Evolutionary conservation across 164 flowering plant species (phyloP).

Genomic region (Akebia trifoliata): DNA sequence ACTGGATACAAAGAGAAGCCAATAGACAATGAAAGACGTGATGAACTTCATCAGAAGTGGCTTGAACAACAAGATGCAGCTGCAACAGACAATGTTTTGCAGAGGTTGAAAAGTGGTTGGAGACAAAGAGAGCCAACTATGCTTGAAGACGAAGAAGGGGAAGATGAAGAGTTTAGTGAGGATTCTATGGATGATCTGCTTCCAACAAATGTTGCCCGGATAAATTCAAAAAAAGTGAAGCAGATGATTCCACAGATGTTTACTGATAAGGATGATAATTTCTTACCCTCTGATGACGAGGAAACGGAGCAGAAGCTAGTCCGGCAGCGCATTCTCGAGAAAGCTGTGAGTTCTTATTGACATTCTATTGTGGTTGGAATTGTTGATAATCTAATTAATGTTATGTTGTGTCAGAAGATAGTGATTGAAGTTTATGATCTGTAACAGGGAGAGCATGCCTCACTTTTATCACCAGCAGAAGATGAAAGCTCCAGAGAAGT

Average conservation of each 20-base stretch:
- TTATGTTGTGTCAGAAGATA: background rate
- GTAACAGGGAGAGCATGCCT: slow-evolving; percentile 43
- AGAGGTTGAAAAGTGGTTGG: slow-evolving; percentile 50
- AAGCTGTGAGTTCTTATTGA: slow-evolving; percentile 49
- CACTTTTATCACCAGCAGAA: slow-evolving; percentile 50
- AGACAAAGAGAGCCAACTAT: slow-evolving; percentile 29
- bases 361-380: background rate
- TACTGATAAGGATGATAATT: slow-evolving; percentile 61
- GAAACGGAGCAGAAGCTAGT: slow-evolving; percentile 49
- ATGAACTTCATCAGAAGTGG: slow-evolving; percentile 87
- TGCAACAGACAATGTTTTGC: slow-evolving; percentile 75
- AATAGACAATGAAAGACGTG: slow-evolving; percentile 63
- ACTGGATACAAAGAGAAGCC: slow-evolving; percentile 55
- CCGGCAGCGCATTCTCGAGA: slow-evolving; percentile 40
- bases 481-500: slow-evolving; percentile 76
- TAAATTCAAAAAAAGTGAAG: slow-evolving; percentile 47
- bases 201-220: slow-evolving; percentile 26
- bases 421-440: slow-evolving; percentile 5
- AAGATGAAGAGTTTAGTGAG: slow-evolving; percentile 26
- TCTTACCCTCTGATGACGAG: slow-evolving; percentile 79
- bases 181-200: slow-evolving; percentile 27
- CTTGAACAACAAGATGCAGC: slow-evolving; percentile 89
- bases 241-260: slow-evolving; percentile 75
- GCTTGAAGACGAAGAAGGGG: slow-evolving; percentile 32
- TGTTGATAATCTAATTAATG: background rate